Base-by-base conservation (phyloP, 352 stramenopile species). In the Phytophthora chlamydospora region DNA sequence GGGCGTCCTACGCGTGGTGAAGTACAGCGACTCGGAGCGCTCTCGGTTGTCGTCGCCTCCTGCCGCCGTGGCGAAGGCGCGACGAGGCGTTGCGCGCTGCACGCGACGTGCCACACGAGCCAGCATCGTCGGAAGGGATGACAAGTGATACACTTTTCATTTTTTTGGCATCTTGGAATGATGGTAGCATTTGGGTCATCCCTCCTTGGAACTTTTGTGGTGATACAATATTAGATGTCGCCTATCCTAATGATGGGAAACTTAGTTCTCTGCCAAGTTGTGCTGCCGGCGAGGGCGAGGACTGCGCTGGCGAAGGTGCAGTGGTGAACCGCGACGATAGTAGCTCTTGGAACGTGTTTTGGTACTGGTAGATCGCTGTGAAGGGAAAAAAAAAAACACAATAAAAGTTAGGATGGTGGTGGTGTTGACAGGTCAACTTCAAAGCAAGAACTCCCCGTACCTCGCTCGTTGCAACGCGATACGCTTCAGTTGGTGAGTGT, bases 1-100 rank as follows among this genome's bases (percentile, higher is more conserved):
- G 17, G 14, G 19, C 24, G 10, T 50, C 76, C 42, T 67, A 91
- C 82, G 82, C 49, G 82, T 91, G 34, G 82, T 91, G 60, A 91
- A 88, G 62, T 88, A 91, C 6, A 91, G 62, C 13, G 47, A 66
- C 49, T 66, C 44, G 43, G 17, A 66, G 33, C 36, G 43, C 29
- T 53, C 52, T 45, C 33, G 16, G 35, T 3, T 34, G 19, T 36
- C 24, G 24, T 52, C 19, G 6, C 32, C 38, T 45, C 21, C 32
- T 46, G 57, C n/a, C 6, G 47, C 34, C 31, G 58, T 31, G 17
- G 49, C 16, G 53, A 62, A 73, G 54, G 47, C 9, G 42, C 59
- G 47, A 42, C 41, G 46, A 3, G 48, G 45, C 13, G 53, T 53
- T 27, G 45, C 27, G 14, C 47, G 52, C 47, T 55, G 44, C 39